Conservation (phyloP, 2,329 filamentous ascomycete species). For the Diaporthe sp. region DNA sequence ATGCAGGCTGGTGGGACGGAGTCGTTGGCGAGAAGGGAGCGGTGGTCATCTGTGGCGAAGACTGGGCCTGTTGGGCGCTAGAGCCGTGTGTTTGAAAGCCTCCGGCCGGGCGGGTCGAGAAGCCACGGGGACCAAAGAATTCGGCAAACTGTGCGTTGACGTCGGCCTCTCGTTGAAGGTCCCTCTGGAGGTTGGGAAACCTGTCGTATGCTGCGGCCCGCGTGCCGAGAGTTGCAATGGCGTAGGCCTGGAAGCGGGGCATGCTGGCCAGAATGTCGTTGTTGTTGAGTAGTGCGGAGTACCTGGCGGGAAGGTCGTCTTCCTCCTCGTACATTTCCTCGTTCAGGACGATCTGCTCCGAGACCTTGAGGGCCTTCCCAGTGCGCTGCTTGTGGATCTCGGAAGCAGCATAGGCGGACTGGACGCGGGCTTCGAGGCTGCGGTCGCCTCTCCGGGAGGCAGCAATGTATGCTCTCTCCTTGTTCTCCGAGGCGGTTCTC, state of each 20-base stretch:
- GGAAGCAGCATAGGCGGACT: slow-evolving; percentile 90
- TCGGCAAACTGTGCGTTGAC: slow-evolving; percentile 35
- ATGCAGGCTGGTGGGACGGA: slow-evolving; percentile 18
- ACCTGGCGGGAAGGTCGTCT: slow-evolving; percentile 75
- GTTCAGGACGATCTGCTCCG: slow-evolving; percentile 86
- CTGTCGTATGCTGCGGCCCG: slow-evolving; percentile 14
- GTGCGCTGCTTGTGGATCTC: slow-evolving; percentile 91
- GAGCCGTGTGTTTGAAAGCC: not conserved
- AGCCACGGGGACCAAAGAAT: slow-evolving; percentile 27
- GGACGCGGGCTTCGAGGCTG: slow-evolving; percentile 87
- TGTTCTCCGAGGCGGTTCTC: slow-evolving; percentile 84
- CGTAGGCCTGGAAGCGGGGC: slow-evolving; percentile 32
- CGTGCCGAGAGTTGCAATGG: slow-evolving; percentile 35
- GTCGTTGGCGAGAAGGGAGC: slow-evolving; percentile 13
- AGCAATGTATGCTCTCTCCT: slow-evolving; percentile 91
- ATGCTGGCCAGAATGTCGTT: slow-evolving; percentile 29
- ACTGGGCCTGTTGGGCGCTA: not conserved
- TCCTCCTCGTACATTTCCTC: slow-evolving; percentile 98
- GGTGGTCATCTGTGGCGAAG: slow-evolving; percentile 11
- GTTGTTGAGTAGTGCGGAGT: slow-evolving; percentile 32
- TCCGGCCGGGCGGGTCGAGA: not conserved
- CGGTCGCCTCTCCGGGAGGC: slow-evolving; percentile 89
- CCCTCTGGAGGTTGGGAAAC: slow-evolving; percentile 15
- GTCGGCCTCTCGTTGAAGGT: slow-evolving; percentile 13
- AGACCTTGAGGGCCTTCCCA: slow-evolving; percentile 84